Evolutionary conservation across 306 rosid genomes (phyloP).

Genomic region (Erythrophleum fordii): DNA sequence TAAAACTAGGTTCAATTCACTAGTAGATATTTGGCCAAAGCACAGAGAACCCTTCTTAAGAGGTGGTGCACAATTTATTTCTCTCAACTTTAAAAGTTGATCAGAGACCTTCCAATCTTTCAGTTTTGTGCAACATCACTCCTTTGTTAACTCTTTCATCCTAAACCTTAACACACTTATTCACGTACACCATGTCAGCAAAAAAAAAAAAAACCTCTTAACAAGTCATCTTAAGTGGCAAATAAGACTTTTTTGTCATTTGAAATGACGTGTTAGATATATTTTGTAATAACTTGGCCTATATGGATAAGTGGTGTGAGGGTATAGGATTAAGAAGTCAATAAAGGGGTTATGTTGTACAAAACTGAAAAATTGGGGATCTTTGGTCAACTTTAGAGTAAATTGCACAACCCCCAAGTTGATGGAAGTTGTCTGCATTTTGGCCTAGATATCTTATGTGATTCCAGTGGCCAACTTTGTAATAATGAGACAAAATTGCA

Average conservation of each 20-base stretch:
- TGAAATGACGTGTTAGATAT: not conserved
- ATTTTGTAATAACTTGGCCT: not conserved
- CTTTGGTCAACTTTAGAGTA: no score
- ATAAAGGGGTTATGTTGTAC: no score
- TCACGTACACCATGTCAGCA: not conserved
- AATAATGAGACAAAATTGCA: not conserved
- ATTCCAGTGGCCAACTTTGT: slow-evolving; percentile 22
- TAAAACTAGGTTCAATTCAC: not conserved
- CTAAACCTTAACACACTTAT: not conserved
- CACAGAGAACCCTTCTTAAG: not conserved
- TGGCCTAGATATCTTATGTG: not conserved
- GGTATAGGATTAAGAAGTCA: no score
- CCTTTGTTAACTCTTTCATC: not conserved
- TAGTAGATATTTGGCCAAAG: not conserved
- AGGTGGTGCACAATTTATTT: no score
- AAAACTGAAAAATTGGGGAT: no score
- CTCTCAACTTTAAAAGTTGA: not conserved
- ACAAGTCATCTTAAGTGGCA: not conserved
- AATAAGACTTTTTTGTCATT: not conserved
- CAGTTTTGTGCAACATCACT: not conserved
- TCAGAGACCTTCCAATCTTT: not conserved
- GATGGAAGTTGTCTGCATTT: not conserved
- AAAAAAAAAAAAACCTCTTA: no score
- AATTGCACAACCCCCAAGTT: not conserved
- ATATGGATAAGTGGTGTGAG: no score